Evolutionary conservation across 2,329 filamentous ascomycete genomes (phyloP).

Genomic region (Beauveria rudraprayagi): DNA sequence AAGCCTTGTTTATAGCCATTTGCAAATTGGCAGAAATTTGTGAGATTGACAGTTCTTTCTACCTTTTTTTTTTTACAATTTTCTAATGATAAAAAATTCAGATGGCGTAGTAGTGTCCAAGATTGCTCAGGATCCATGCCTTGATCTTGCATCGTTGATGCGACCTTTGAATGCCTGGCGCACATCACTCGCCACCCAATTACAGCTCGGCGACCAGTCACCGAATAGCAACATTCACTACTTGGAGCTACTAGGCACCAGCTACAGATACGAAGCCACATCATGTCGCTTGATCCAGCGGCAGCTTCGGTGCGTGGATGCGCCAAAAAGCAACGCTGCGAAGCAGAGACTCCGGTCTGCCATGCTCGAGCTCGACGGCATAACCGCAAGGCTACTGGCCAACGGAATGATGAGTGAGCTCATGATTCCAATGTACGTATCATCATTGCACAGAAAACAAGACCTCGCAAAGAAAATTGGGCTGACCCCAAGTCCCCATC

Average conservation of each 20-base stretch:
- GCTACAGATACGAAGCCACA: slow-evolving; percentile 5
- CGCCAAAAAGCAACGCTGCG: background rate
- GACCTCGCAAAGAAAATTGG: no score
- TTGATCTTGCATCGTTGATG: background rate
- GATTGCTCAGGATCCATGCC: background rate
- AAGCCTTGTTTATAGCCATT: background rate
- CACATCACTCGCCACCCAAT: background rate
- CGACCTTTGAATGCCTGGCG: background rate
- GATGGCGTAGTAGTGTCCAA: background rate
- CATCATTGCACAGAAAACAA: background rate
- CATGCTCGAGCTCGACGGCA: slow-evolving; percentile 5
- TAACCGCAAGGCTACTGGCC: background rate
- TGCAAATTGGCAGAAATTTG: background rate
- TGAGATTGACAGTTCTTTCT: background rate
- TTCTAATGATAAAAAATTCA: background rate
- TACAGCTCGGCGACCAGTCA: background rate
- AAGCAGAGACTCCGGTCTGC: background rate
- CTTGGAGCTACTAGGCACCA: background rate
- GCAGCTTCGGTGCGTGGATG: background rate
- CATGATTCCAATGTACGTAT: background rate
- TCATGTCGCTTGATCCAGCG: background rate
- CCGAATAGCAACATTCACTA: background rate
- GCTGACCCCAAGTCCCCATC: background rate
- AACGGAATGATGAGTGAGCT: background rate
- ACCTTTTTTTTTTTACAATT: no score